Evolutionary conservation across 345 rosid genomes (phyloP), one percentile per base, ranked within the genome.

Genomic region (Camelina hispida): DNA sequence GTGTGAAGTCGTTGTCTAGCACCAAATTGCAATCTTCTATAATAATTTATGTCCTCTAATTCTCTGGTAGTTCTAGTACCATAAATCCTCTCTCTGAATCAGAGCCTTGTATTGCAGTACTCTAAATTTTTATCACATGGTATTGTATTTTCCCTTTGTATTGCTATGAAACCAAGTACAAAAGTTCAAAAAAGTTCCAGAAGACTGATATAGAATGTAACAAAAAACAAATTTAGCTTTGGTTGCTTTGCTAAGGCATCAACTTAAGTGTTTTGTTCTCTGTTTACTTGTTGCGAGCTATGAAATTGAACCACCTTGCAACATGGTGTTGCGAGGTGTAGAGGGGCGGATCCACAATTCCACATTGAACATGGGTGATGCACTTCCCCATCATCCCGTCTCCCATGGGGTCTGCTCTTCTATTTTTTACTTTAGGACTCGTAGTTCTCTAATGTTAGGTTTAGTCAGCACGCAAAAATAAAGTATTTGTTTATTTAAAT

Each of bases 291-390:
- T 13, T 14, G 47, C 7, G 2, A 13, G 47, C 14, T 13, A 13
- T 43, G 47, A 43, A 14, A 43, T 13, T 42, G 46, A 42, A 42
- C 6, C 46, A 13, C 44, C 44, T 42, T 42, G 46, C 46, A 42
- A 42, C 46, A 42, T 0, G n/a, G 16, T 43, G 47, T 43, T 43
- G 96, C 96, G 0, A 67, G 90, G 38, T 94, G 98, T 85, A 89
- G 35, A 25, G 3, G 28, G 28, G 28, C 28, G 28, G 28, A 25
- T 25, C 28, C 28, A 25, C 28, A 25, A 2, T 28, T 25, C 28
- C 28, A 25, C 28, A 25, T 25, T 28, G 30, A 28, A 5, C 30
- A 28, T 28, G 30, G 30, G 30, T 28, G 5, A 28, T 28, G 5
- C 35, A 23, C 25, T 23, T 32, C 1, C 1, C 35, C 35, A 32